A percentile compares a stretch with the other conserved stretches of the same genome.
phyloP scores from a whole-genome alignment of 2,329 filamentous ascomycete genomes.

The Calonectria leucothoes region DNA sequence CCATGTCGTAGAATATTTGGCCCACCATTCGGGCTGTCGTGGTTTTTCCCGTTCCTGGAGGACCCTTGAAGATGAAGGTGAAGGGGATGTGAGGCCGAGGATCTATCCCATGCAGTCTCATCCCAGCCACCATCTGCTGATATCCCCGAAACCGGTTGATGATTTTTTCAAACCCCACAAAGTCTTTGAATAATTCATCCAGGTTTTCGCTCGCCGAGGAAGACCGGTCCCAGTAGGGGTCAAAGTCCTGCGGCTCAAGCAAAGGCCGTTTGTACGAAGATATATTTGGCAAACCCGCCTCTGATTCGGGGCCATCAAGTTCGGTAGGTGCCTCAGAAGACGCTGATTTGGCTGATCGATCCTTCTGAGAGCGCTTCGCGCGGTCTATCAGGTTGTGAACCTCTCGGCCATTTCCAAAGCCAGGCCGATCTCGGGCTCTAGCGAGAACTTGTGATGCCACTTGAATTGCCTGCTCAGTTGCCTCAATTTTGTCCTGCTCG shows the following conservation, averaged over 20 bases:
- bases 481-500: constrained; percentile 63
- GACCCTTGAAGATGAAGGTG: constrained; percentile 75
- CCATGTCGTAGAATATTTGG: constrained; percentile 79
- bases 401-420: constrained; percentile 82
- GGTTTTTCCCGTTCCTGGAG: constrained; percentile 77
- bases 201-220: constrained; percentile 53
- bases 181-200: constrained; percentile 66
- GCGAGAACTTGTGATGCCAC: constrained; percentile 70
- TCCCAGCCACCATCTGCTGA: constrained; percentile 62
- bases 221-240: constrained; percentile 66
- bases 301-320: too few relatives aligned
- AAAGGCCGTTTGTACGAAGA: too few relatives aligned
- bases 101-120: constrained; percentile 64
- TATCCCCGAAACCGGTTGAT: constrained; percentile 66
- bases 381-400: constrained; percentile 74
- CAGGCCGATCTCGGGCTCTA: constrained; percentile 70
- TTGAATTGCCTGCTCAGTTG: constrained; percentile 63
- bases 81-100: constrained; percentile 68
- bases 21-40: constrained; percentile 77
- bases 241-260: constrained; percentile 60
- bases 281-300: too few relatives aligned
- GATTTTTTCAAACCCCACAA: constrained; percentile 69
- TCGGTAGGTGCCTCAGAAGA: too few relatives aligned
- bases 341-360: too few relatives aligned
- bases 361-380: too few relatives aligned